Conservation (phyloP, 2,329 filamentous ascomycete species). For the Sporothrix pallida region DNA sequence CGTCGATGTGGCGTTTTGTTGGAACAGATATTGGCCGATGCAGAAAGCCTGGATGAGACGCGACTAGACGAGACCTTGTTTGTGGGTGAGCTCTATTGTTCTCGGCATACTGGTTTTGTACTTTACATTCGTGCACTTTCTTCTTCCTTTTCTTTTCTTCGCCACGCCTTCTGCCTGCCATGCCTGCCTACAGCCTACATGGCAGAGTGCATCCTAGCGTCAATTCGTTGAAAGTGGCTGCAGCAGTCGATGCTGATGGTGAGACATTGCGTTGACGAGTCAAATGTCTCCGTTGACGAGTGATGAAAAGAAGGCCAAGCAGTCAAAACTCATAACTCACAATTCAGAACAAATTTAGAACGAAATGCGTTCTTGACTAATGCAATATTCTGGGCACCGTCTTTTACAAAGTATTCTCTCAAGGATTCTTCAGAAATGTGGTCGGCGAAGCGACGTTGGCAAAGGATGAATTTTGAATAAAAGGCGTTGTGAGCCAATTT, state of each 20-base stretch:
- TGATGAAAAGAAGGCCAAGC: background rate
- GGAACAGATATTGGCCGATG: background rate
- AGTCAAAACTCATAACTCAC: background rate
- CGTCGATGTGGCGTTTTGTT: background rate
- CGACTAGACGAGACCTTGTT: background rate
- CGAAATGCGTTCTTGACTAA: background rate
- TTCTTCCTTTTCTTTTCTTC: background rate
- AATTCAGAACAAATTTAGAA: no score
- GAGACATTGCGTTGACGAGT: constrained; percentile 12
- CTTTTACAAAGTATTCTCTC: background rate
- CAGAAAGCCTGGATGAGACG: background rate
- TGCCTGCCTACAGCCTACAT: no score
- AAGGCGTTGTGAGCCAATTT: background rate
- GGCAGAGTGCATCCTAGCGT: background rate
- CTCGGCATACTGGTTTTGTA: background rate
- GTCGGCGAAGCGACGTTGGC: background rate
- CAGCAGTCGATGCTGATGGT: background rate
- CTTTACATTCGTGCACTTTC: background rate
- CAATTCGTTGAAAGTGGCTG: background rate
- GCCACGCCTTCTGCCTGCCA: background rate
- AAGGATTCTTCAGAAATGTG: background rate
- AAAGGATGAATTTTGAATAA: background rate
- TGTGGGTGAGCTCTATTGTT: background rate
- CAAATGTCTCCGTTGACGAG: background rate
- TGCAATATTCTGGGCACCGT: background rate